phyloP scores from a whole-genome alignment of 768 basidiomycete species.

The Sistotremastrum niveocremeum region DNA sequence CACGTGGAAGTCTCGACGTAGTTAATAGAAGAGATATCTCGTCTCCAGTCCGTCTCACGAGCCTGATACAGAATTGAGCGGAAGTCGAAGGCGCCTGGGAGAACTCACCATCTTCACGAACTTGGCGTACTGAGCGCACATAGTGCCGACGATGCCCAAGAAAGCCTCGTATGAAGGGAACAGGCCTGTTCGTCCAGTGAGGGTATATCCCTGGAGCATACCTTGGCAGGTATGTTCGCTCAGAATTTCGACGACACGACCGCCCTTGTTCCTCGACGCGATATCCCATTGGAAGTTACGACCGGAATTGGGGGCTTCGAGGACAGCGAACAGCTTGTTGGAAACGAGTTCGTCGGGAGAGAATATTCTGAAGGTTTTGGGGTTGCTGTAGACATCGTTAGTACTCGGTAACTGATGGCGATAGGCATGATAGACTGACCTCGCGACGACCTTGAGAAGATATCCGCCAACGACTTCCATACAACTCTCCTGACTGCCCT shows the following conservation, averaged over 20 bases:
- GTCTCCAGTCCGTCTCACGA: conserved; percentile 57
- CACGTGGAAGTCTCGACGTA: conserved; percentile 85
- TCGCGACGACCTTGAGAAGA: conserved; percentile 39
- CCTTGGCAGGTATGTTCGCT: conserved; percentile 84
- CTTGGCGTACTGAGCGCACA: conserved; percentile 85
- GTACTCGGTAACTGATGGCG: background rate
- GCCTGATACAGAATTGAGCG: conserved; percentile 17
- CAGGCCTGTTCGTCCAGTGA: conserved; percentile 73
- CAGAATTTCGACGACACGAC: conserved; percentile 78
- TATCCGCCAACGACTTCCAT: conserved; percentile 59
- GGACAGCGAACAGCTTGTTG: conserved; percentile 77
- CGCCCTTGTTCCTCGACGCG: conserved; percentile 51
- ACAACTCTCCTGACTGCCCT: conserved; percentile 52
- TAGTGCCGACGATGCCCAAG: conserved; percentile 78
- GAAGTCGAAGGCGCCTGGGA: background rate
- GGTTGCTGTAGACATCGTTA: conserved; percentile 37
- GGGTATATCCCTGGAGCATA: conserved; percentile 85
- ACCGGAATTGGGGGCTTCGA: conserved; percentile 35
- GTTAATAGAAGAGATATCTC: conserved; percentile 57
- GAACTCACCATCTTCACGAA: conserved; percentile 64
- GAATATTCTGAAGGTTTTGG: conserved; percentile 72
- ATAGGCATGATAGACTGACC: conserved; percentile 22
- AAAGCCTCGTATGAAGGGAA: conserved; percentile 91
- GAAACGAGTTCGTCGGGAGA: conserved; percentile 81
- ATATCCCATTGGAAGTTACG: conserved; percentile 84